phyloP scores from a whole-genome alignment of 2,329 filamentous ascomycete species.

The Arthrocladium fulminans region DNA sequence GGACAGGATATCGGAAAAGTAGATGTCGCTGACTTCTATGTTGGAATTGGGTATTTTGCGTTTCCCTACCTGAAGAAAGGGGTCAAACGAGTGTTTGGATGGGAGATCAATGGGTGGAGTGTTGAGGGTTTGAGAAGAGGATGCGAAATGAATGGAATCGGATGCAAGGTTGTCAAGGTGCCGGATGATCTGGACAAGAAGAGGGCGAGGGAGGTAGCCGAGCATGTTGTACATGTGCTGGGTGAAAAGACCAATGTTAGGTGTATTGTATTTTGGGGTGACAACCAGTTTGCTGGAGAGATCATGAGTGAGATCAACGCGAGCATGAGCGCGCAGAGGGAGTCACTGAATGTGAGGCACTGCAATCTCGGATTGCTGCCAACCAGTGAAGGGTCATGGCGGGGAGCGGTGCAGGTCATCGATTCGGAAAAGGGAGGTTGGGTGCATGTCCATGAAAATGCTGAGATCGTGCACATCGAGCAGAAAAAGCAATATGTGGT shows the following conservation, averaged over 20 bases:
- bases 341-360: slow-evolving; percentile 40
- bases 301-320: slow-evolving; percentile 30
- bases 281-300: slow-evolving; percentile 50
- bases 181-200: slow-evolving; percentile 28
- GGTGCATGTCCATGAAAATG: slow-evolving; percentile 55
- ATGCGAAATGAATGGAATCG: slow-evolving; percentile 60
- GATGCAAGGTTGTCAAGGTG: slow-evolving; percentile 45
- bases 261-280: slow-evolving; percentile 61
- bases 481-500: slow-evolving; percentile 32
- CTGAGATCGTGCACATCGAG: slow-evolving; percentile 39
- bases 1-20: slow-evolving; percentile 24
- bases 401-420: slow-evolving; percentile 40
- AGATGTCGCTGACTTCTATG: slow-evolving; percentile 67
- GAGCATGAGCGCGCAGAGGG: slow-evolving; percentile 23
- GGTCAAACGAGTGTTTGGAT: slow-evolving; percentile 62
- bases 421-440: slow-evolving; percentile 42
- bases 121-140: slow-evolving; percentile 74
- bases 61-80: slow-evolving; percentile 72
- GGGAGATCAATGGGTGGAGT: slow-evolving; percentile 85
- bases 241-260: slow-evolving; percentile 32
- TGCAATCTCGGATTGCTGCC: slow-evolving; percentile 53
- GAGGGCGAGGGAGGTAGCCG: slow-evolving; percentile 15
- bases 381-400: slow-evolving; percentile 42
- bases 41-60: slow-evolving; percentile 87
- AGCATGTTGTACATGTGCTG: slow-evolving; percentile 27